Base-by-base conservation (phyloP, 2,329 filamentous ascomycete species). In the Aspergillus tanneri region DNA sequence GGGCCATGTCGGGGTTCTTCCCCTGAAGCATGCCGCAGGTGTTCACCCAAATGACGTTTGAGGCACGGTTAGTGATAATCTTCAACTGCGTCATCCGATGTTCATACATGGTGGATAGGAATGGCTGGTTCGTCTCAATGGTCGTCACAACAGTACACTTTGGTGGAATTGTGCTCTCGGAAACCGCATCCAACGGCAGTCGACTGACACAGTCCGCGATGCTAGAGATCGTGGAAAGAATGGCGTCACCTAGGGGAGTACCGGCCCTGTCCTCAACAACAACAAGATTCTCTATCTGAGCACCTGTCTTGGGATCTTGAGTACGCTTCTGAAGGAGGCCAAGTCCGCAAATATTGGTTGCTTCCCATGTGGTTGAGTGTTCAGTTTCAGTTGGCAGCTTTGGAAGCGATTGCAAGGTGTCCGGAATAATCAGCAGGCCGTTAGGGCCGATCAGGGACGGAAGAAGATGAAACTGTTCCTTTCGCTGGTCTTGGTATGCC, bases 1-100 rank as follows among this genome's bases (percentile, higher is more conserved):
- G 39, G 3, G 45, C 32, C 24, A 54, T 43, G 22, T 54, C 46
- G n/a, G 52, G 52, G n/a, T 3, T 22, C 5, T 21, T 24, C 14
- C 52, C 46, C 11, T 14, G 16, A 4, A 53, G 25, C 4, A 41
- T 40, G 36, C 41, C 25, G 8, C 22, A 43, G n/a, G 23, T 27
- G 16, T 43, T 50, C n/a, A 50, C 25, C 53, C 53, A 55, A 21
- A 55, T 19, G 1, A 55, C 25, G 12, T 24, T 30, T 10, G 35
- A 11, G 2, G 47, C 53, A 28, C 37, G 21, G 16, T 55, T 44
- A 3, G 53, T 55, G 3, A 55, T 39, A 3, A 40, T 11, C 21
- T 50, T 50, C n/a, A 55, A 9, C 14, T 21, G 28, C 12, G 4
- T 5, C 46, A 55, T 47, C 16, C 50, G 46, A 6, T 32, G 5